A percentile compares a stretch with the other conserved stretches of the same genome.
Conservation (phyloP, 2,329 filamentous ascomycete species). For the Onygena corvina region DNA sequence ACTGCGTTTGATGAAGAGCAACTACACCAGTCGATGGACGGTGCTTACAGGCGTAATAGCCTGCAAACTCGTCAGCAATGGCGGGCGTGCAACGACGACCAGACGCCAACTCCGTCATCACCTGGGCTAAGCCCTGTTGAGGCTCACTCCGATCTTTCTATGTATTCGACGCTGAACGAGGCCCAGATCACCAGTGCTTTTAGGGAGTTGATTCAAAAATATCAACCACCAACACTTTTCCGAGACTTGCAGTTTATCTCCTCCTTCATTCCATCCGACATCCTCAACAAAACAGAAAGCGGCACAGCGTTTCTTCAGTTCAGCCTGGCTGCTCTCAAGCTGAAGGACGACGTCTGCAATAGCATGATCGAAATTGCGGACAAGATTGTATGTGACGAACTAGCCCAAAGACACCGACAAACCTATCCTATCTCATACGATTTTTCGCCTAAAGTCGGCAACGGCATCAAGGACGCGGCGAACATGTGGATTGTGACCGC, state of each 20-base stretch:
- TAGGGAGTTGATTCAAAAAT: constrained; percentile 53
- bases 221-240: constrained; percentile 69
- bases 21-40: constrained; percentile 30
- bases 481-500: constrained; percentile 87
- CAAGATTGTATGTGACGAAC: constrained; percentile 50
- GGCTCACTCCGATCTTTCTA: constrained; percentile 22
- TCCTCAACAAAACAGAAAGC: constrained; percentile 46
- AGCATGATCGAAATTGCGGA: constrained; percentile 70
- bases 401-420: constrained; percentile 25
- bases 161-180: constrained; percentile 47
- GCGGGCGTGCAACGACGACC: constrained; percentile 5
- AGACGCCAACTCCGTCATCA: constrained; percentile 13
- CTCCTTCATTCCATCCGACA: constrained; percentile 46
- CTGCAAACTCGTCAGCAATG: constrained; percentile 12
- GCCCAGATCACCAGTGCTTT: constrained; percentile 53
- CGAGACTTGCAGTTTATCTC: constrained; percentile 65
- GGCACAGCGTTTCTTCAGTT: constrained; percentile 83
- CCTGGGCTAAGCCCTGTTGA: constrained; percentile 13
- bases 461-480: constrained; percentile 57
- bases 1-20: constrained; percentile 9
- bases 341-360: constrained; percentile 77
- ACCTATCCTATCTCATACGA: constrained; percentile 24
- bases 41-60: constrained; percentile 12
- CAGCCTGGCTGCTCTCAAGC: constrained; percentile 70
- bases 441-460: constrained; percentile 21